Evolutionary conservation across 352 stramenopile genomes (phyloP), one percentile per base, ranked within the genome.

Genomic region (Globisporangium sylvaticum): DNA sequence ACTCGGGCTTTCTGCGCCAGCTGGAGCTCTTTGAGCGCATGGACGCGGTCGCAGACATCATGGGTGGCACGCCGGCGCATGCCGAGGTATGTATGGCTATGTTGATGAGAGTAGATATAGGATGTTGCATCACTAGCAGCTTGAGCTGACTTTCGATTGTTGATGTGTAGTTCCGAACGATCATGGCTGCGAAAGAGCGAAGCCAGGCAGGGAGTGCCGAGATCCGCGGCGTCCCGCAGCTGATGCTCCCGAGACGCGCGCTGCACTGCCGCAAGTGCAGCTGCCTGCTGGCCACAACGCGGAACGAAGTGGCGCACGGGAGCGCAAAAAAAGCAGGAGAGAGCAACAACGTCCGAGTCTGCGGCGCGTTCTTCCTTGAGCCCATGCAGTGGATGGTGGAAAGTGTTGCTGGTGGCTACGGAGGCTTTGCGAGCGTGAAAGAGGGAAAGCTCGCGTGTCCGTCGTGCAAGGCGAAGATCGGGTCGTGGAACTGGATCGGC

Each of bases 401-500:
- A 39, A 39, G 32, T 4, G 32, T 9, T 12, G 32, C 5, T 60
- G 6, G 68, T 52, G 18, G 34, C 25, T 32, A 32, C 60, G 20
- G 52, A 0, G 60, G 59, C 5, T 80, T 90, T 31, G 44, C 71
- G 18, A 64, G 67, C 27, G 69, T 59, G 39, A 84, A 83, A 31
- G 69, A 86, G 27, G 85, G 85, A 31, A 94, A 92, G 52, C 52
- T 94, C 9, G 61, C 69, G 9, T 94, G 85, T 65, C 84, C 84
- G 18, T 80, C 81, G 14, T 93, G 85, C 66, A 81, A 76, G 6
- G 69, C 83, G 14, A 94, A 94, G 58, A 72, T 94, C 62, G 85
- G 85, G n/a, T 82, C 80, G 27, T 94, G 80, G 80, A 87, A 81
- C 62, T 94, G 85, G 85, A 81, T 82, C 29, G 85, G 85, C 55